phyloP scores from a whole-genome alignment of 2,329 filamentous ascomycete species.

The Aspergillus ustus region DNA sequence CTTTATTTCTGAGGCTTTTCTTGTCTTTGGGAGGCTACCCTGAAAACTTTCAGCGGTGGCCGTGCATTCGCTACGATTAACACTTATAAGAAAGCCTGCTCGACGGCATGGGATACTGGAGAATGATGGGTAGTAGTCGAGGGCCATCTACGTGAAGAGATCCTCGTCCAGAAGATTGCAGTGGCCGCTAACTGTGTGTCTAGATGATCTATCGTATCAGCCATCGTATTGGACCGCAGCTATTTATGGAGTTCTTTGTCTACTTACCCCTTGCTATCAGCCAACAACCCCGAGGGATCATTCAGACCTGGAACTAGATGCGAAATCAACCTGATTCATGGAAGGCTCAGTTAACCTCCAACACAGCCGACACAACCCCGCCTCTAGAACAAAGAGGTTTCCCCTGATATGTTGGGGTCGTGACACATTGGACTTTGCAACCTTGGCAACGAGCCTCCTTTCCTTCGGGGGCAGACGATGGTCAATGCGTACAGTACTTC shows the following conservation, averaged over 20 bases:
- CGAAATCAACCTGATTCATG: background rate
- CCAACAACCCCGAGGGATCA: background rate
- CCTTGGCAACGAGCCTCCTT: no score
- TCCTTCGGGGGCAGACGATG: background rate
- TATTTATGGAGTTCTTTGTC: background rate
- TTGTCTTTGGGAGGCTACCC: no score
- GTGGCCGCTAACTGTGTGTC: background rate
- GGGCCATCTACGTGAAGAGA: no score
- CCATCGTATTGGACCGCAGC: background rate
- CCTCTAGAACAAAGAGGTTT: background rate
- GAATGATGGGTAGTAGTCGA: no score
- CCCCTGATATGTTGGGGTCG: background rate
- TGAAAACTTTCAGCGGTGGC: no score
- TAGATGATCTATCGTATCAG: no score
- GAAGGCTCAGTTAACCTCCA: background rate
- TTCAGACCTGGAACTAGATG: background rate
- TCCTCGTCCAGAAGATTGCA: background rate
- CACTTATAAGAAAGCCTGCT: no score
- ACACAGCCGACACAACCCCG: background rate
- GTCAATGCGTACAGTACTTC: background rate
- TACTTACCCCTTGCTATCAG: background rate
- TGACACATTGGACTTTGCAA: background rate
- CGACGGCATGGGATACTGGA: no score
- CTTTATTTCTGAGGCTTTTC: no score
- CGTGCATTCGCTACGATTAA: no score